These are phyloP conservation scores for Colletotrichum cuscutae DNA, from an alignment of 2,329 filamentous ascomycete genomes.

Conservation along the genomic window DNA sequence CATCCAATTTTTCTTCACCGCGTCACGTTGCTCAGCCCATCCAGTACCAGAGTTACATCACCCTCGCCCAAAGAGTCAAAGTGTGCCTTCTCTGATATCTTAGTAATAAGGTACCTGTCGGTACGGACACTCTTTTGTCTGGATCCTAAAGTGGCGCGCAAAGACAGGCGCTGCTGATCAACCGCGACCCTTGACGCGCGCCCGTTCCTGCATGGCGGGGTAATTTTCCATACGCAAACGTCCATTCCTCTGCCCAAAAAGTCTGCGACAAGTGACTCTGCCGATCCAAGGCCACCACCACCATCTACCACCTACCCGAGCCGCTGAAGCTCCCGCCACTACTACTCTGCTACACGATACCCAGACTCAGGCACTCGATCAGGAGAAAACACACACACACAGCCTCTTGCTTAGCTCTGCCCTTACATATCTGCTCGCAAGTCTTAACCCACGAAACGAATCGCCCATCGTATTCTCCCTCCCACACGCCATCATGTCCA, in stretches of 20 bases:
- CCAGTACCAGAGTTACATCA: no score
- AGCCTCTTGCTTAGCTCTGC: not conserved
- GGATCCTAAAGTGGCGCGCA: conserved; percentile 16
- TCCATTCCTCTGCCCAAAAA: conserved; percentile 16
- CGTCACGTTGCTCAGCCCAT: no score
- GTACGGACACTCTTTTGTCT: not conserved
- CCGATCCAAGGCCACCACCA: not conserved
- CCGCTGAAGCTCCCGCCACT: not conserved
- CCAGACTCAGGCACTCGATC: not conserved
- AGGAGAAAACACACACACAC: not conserved
- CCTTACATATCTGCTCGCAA: conserved; percentile 9
- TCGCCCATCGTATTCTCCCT: not conserved
- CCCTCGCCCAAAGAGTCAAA: no score
- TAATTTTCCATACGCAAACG: conserved; percentile 25
- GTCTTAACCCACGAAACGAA: not conserved
- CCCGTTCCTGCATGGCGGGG: conserved; percentile 37
- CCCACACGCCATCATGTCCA: conserved; percentile 73
- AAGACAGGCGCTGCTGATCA: conserved; percentile 20
- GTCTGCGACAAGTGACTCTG: conserved; percentile 9
- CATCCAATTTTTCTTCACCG: not conserved
- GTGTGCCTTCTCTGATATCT: not conserved
- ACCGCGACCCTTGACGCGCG: conserved; percentile 25
- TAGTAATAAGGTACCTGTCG: not conserved
- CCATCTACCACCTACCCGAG: not conserved
- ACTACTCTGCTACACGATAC: not conserved